These are phyloP conservation scores for Solanum chilense DNA, from an alignment of 257 asterid genomes.

Conservation along the genomic window DNA sequence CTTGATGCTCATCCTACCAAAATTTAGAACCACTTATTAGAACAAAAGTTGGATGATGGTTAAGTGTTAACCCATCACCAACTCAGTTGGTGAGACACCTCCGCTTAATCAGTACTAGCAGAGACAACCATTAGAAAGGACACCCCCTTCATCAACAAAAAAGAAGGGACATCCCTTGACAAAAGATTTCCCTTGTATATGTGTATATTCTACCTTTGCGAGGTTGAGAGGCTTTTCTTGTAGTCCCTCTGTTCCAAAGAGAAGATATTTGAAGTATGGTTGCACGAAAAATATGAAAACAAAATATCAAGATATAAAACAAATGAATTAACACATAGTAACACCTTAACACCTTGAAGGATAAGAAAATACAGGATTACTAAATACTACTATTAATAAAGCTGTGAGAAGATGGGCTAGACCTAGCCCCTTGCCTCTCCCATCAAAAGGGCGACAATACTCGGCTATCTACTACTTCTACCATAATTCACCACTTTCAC, in stretches of 20 bases:
- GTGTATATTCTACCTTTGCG: background rate
- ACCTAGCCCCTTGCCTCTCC: background rate
- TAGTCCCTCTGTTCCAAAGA: background rate
- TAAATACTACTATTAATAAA: background rate
- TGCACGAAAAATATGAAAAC: background rate
- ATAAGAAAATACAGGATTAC: background rate
- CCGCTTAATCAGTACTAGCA: background rate
- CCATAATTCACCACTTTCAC: background rate
- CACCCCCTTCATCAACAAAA: background rate
- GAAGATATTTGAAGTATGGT: background rate
- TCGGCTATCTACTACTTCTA: background rate
- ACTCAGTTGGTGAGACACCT: background rate
- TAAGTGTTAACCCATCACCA: background rate
- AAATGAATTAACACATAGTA: background rate
- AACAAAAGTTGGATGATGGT: background rate
- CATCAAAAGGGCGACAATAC: background rate
- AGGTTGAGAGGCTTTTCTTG: background rate
- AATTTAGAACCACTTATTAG: background rate
- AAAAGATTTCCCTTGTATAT: background rate
- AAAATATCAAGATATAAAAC: background rate
- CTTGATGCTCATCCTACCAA: constrained; percentile 36
- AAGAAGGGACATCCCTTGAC: background rate
- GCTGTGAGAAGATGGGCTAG: background rate
- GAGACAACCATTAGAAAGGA: background rate
- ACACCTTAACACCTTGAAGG: background rate